Conservation (phyloP, 495 filamentous ascomycete genomes). For the Terfezia boudieri region DNA sequence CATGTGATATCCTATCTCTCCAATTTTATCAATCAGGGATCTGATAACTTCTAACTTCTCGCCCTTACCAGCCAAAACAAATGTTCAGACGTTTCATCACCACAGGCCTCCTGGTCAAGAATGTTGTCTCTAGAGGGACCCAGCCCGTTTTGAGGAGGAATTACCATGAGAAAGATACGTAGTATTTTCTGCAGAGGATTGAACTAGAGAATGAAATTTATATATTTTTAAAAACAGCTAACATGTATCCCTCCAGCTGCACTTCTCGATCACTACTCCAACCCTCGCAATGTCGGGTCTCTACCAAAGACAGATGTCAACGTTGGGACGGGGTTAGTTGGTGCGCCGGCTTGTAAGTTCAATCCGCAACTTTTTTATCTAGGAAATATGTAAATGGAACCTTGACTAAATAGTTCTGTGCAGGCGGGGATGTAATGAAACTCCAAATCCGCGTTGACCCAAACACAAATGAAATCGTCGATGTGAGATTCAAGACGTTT, state of each 20-base stretch:
- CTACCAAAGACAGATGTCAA: slow-evolving; percentile 66
- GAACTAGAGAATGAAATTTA: background rate
- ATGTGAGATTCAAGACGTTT: slow-evolving; percentile 97
- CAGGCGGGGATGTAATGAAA: slow-evolving; percentile 88
- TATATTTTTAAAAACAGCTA: slow-evolving; percentile 2
- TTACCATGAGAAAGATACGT: slow-evolving; percentile 19
- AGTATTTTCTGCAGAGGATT: background rate
- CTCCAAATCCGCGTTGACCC: slow-evolving; percentile 95
- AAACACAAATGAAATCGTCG: slow-evolving; percentile 64
- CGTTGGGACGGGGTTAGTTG: slow-evolving; percentile 89
- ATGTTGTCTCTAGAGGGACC: background rate
- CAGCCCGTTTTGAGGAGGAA: slow-evolving; percentile 1
- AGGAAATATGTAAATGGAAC: background rate
- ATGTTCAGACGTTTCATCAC: background rate
- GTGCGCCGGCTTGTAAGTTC: slow-evolving; percentile 44
- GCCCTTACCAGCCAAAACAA: no score
- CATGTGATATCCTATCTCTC: no score
- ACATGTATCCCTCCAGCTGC: slow-evolving; percentile 3
- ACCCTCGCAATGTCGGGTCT: slow-evolving; percentile 82
- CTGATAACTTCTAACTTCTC: no score
- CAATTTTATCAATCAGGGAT: no score
- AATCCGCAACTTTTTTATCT: background rate
- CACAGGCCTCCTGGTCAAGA: background rate
- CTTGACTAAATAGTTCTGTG: background rate
- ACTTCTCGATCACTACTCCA: slow-evolving; percentile 81